These are phyloP conservation scores for Globisporangium echinulatum DNA, from an alignment of 352 stramenopile genomes.

Conservation along the genomic window DNA sequence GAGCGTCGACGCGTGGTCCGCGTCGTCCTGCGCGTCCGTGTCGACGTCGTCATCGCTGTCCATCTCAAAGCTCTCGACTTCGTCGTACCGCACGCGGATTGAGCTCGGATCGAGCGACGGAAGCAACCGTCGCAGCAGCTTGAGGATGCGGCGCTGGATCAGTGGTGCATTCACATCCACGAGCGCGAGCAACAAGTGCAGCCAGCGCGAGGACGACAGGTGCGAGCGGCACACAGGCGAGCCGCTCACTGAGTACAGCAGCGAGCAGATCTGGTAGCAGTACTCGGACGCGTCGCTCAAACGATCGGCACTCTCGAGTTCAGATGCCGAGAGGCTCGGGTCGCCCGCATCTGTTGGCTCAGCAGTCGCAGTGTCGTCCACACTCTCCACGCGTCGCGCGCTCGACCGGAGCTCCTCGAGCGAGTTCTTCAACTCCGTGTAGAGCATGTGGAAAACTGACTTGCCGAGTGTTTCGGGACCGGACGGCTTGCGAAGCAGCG, in stretches of 20 bases:
- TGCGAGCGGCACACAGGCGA: slow-evolving; percentile 76
- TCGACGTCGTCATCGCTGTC: slow-evolving; percentile 82
- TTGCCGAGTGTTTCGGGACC: slow-evolving; percentile 85
- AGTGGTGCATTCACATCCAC: slow-evolving; percentile 64
- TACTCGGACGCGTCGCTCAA: slow-evolving; percentile 74
- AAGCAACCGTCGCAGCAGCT: slow-evolving; percentile 73
- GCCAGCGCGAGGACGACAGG: slow-evolving; percentile 77
- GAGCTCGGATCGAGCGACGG: slow-evolving; percentile 60
- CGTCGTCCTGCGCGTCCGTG: slow-evolving; percentile 36
- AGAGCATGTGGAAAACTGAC: slow-evolving; percentile 89
- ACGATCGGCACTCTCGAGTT: slow-evolving; percentile 24
- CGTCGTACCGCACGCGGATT: slow-evolving; percentile 58
- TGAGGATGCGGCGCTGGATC: slow-evolving; percentile 79
- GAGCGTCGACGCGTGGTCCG: slow-evolving; percentile 53
- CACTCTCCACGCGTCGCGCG: slow-evolving; percentile 7
- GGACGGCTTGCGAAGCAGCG: slow-evolving; percentile 74
- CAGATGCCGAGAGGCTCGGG: slow-evolving; percentile 25
- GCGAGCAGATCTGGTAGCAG: slow-evolving; percentile 85
- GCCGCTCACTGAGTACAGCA: slow-evolving; percentile 84
- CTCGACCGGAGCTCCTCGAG: slow-evolving; percentile 63
- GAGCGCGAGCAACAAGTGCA: slow-evolving; percentile 75
- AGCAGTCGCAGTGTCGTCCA: slow-evolving; percentile 12
- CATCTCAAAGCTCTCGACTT: slow-evolving; percentile 70
- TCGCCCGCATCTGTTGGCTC: slow-evolving; percentile 41
- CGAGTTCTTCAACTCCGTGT: slow-evolving; percentile 85